Evolutionary conservation across 1,284 basidiomycete genomes (phyloP), one percentile per base, ranked within the genome.

Genomic region (Ganoderma boninense): DNA sequence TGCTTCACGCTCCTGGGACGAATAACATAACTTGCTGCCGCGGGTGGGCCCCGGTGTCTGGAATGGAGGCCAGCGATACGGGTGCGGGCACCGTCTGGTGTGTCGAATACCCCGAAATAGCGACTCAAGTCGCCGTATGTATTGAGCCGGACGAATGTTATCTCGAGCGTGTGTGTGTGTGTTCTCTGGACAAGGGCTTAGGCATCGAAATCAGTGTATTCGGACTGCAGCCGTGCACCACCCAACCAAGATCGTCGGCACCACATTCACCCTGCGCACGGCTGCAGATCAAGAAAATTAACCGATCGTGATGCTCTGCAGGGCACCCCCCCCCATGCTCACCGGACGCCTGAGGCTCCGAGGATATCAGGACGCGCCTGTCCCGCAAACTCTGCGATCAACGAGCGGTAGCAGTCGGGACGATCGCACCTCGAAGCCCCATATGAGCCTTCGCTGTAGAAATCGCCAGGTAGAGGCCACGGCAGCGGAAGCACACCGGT

Each of bases 311-410:
- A 29, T 40, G 20, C 57, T 60, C 57, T 40, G 20, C 57, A 35
- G 35, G 8, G 35, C 40, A 11, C 35, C 57, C n/a, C n/a, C n/a
- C n/a, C n/a, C n/a, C n/a, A n/a, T n/a, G n/a, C 57, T 40, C 16
- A 60, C 57, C 57, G 57, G 6, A 60, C 35, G 35, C 57, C 57
- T 40, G 23, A 60, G 16, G 35, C 57, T 60, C 35, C 57, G 32
- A 60, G 57, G 35, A 23, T 4, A 3, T 40, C 35, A 40, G n/a
- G 2, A 40, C 20, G 13, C 57, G 57, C 13, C 23, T 23, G 57
- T 38, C 57, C 29, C 20, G 4, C 35, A 35, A 35, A 20, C 57
- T 60, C 20, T 60, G 18, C 35, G 7, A 40, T 32, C 20, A 20
- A 3, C 35, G 32, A 5, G 18, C 54, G 16, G 20, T 8, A 13